Evolutionary conservation across 805 yeast genomes (phyloP), one percentile per base, ranked within the genome.

Genomic region (Candida railenensis): DNA sequence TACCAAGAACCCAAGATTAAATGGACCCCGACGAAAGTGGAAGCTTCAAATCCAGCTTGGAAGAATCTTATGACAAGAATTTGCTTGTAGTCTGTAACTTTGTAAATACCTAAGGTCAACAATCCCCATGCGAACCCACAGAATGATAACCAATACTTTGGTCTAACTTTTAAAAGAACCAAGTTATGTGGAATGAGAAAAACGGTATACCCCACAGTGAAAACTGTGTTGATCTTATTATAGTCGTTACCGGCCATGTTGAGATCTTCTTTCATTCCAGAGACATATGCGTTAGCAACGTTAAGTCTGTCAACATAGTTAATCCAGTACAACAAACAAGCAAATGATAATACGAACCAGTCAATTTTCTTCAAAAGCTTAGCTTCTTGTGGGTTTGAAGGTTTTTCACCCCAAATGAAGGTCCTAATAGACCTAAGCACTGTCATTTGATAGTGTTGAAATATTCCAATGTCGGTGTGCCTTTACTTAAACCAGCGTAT

Each of bases 151-250:
- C 85, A 79, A 47, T 74, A 74, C 43, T 80, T 65, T 1, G 87
- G 89, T 37, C 80, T 72, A 1, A 82, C 66, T 43, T 71, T 72
- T 48, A 80, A 58, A 16, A 80, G 58, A 32, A 80, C 69, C 51
- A 83, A 50, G 52, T 82, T 82, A 54, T 81, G 75, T 2, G 90
- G 90, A 33, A 84, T 61, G 72, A 81, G 77, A 7, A 82, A 82
- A 16, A 83, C 67, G 25, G 78, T 75, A 57, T 81, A 81, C 2
- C 89, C 90, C 7, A 80, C 73, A 19, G 77, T 80, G 61, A 80
- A 82, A 43, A 78, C 73, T 0, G 85, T 80, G 48, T 76, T 78
- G 44, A 81, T 67, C 36, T 76, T 49, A 55, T 81, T 80, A 50
- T 71, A 74, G 46, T 81, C 74, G 48, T 76, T 62, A 11, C 82